Evolutionary conservation across 352 stramenopile genomes (phyloP), one percentile per base, ranked within the genome.

Genomic region (Phytophthora gonapodyides): DNA sequence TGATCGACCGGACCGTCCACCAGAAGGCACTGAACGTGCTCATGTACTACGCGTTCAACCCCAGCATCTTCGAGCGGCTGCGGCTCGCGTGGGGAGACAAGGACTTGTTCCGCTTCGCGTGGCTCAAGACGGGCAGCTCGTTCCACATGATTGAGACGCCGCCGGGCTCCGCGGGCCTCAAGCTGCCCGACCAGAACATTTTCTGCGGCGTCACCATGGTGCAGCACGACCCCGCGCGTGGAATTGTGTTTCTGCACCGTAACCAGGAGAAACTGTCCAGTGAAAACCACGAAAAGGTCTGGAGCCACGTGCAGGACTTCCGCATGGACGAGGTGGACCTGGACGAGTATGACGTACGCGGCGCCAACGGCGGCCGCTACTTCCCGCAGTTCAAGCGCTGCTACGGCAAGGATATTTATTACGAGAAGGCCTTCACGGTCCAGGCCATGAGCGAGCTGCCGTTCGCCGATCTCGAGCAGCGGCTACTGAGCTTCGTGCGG

Each of bases 161-260:
- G 6, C 81, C 81, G 0, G 82, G 71, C 1, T 67, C 79, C 0
- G 84, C 77, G 0, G 82, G 82, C 8, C 36, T 67, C 1, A 76
- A 87, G n/a, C 36, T 82, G 1, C 31, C 57, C 0, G 67, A 81
- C 27, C 68, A 80, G 8, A 65, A 83, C 31, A 64, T 82, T 37
- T 93, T 93, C 51, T 93, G 84, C 46, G 84, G 84, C 10, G 60
- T 83, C 5, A 86, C 80, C 0, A 89, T 91, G 76, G 75, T 89
- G 42, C 82, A 91, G 63, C 76, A 84, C 44, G 82, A 89, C 53
- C 64, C 78, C 5, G 45, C 62, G n/a, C 47, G 69, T 19, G 44
- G 59, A 4, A 75, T 88, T 31, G 37, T 91, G 16, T 88, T 91
- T 35, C 36, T 89, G 45, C 80, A 88, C 31, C 80, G 82, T 38